Conservation (phyloP, 768 basidiomycete species). For the Lactarius vividus region DNA sequence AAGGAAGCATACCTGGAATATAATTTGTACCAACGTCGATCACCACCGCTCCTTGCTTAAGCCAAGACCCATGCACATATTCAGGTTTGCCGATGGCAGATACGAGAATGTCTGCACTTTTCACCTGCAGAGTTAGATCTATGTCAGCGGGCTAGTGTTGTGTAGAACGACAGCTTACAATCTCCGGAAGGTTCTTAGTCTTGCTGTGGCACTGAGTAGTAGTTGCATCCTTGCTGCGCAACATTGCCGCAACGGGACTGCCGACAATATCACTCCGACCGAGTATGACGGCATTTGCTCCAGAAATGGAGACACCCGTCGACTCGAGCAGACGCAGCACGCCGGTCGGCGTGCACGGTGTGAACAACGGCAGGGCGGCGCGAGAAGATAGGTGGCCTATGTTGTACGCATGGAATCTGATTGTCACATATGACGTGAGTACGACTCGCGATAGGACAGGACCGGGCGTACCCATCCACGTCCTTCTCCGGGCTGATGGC, state of each 20-base stretch:
- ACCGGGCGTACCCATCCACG: conserved; percentile 77
- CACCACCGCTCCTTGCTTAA: conserved; percentile 92
- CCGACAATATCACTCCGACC: conserved; percentile 98
- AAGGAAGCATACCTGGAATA: conserved; percentile 59
- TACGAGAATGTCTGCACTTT: conserved; percentile 87
- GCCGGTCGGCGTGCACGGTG: conserved; percentile 94
- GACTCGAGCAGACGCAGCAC: conserved; percentile 88
- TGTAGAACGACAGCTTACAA: conserved; percentile 48
- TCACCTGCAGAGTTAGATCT: conserved; percentile 49
- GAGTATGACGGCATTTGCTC: conserved; percentile 85
- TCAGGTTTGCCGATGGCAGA: conserved; percentile 94
- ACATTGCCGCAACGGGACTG: conserved; percentile 88
- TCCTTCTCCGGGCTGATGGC: conserved; percentile 93
- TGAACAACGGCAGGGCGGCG: conserved; percentile 83
- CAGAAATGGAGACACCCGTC: conserved; percentile 73
- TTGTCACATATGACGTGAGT: not conserved
- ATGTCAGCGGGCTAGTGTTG: not conserved
- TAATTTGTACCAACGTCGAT: conserved; percentile 99
- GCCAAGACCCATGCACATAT: conserved; percentile 89
- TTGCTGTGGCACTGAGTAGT: conserved; percentile 97
- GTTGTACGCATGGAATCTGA: conserved; percentile 96
- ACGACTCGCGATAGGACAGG: not conserved
- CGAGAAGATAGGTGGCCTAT: conserved; percentile 93
- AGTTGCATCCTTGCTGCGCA: conserved; percentile 88
- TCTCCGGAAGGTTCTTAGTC: conserved; percentile 74